These are phyloP conservation scores for Platanthera guangdongensis DNA, from an alignment of 106 monocot species.

Conservation along the genomic window DNA sequence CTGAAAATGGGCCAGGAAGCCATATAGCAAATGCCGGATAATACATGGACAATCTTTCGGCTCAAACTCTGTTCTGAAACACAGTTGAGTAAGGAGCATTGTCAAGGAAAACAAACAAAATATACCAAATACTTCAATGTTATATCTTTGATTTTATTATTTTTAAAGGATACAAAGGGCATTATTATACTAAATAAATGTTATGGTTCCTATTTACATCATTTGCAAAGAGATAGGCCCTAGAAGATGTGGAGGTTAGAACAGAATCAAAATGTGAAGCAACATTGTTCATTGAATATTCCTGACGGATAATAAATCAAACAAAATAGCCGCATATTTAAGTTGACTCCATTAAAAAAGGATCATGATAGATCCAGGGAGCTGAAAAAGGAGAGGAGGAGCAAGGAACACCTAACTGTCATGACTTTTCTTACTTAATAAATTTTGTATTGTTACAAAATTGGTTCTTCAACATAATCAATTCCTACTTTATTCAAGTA, in stretches of 20 bases:
- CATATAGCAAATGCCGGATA: constrained; percentile 86
- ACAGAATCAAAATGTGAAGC: not conserved
- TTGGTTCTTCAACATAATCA: no score
- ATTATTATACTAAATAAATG: not conserved
- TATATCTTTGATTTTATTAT: no score
- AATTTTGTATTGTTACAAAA: no score
- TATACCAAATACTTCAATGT: not conserved
- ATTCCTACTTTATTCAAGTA: no score
- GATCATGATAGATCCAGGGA: not conserved
- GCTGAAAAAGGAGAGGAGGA: not conserved
- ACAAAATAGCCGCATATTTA: not conserved
- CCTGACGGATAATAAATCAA: not conserved
- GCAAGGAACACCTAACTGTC: not conserved
- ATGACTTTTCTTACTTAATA: no score
- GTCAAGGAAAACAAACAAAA: not conserved
- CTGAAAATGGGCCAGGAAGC: constrained; percentile 92
- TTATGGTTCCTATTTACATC: not conserved
- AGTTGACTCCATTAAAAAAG: not conserved
- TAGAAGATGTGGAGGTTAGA: not conserved
- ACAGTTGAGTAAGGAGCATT: constrained; percentile 13
- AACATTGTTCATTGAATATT: not conserved
- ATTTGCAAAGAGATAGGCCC: not conserved
- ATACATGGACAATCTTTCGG: constrained; percentile 88
- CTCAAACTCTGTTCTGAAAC: constrained; percentile 71
- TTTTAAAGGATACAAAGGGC: not conserved